These are phyloP conservation scores for Bisporella sp. DNA, from an alignment of 2,329 filamentous ascomycete genomes.

Conservation along the genomic window DNA sequence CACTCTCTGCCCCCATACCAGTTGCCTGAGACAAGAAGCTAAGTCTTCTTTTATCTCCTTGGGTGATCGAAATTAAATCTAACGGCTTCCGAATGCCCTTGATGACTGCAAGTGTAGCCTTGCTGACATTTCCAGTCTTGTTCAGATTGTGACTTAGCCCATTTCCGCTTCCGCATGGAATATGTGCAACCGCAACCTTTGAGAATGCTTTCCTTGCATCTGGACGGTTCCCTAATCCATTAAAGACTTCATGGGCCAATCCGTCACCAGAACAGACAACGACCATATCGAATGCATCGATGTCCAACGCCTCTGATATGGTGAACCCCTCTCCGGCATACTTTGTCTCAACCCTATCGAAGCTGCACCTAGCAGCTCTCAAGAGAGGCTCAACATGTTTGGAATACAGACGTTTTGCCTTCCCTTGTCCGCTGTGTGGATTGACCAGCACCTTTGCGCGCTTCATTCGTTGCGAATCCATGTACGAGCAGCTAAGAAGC, in stretches of 20 bases:
- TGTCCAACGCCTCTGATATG: constrained; percentile 67
- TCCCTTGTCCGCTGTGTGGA: constrained; percentile 77
- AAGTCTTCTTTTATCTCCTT: constrained; percentile 62
- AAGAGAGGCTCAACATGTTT: constrained; percentile 73
- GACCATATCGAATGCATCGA: constrained; percentile 73
- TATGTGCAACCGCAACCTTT: constrained; percentile 71
- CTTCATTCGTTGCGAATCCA: constrained; percentile 56
- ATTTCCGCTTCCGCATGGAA: constrained; percentile 88
- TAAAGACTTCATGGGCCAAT: constrained; percentile 85
- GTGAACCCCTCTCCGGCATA: constrained; percentile 69
- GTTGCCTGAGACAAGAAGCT: constrained; percentile 86
- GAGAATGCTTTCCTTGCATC: constrained; percentile 67
- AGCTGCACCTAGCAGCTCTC: constrained; percentile 65
- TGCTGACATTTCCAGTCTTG: constrained; percentile 66
- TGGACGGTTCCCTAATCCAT: constrained; percentile 69
- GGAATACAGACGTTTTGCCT: constrained; percentile 63
- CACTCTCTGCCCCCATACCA: constrained; percentile 80
- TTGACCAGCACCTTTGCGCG: constrained; percentile 83
- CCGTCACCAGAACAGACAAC: constrained; percentile 88
- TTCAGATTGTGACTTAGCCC: constrained; percentile 83
- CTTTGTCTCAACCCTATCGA: constrained; percentile 67
- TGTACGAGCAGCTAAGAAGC: constrained; percentile 65
- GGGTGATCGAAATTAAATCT: constrained; percentile 81
- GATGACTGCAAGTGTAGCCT: constrained; percentile 72
- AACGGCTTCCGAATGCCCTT: constrained; percentile 75